Evolutionary conservation across 2,329 filamentous ascomycete genomes (phyloP), one percentile per base, ranked within the genome.

Genomic region (Dothiorella sarmentorum): DNA sequence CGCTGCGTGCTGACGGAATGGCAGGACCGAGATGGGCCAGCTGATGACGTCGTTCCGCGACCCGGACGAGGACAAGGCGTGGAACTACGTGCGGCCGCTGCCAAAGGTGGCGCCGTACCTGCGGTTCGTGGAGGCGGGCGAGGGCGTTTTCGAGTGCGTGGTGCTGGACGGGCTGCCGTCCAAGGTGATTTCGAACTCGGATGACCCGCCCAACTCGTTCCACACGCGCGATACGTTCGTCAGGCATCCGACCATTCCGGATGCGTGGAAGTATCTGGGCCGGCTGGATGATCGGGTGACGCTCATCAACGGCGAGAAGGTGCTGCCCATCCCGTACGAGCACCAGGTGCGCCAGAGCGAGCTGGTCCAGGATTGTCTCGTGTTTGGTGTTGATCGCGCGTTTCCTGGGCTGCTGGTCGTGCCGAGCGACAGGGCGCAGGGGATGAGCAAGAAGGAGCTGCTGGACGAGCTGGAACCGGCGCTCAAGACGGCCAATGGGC

Each of bases 41-140:
- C 68, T 87, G 13, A 85, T 85, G 81, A 85, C 82, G 1, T 85
- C 83, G 0, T 79, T 81, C 62, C 74, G 84, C 9, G 45, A 52
- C 44, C 74, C 78, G n/a, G n/a, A n/a, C 0, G 66, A 68, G 2
- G 85, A 87, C 66, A 78, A 78, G 40, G 79, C 75, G 3, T 88
- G 85, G 85, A 81, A 85, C 64, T 87, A 85, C 61, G 69, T 85
- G n/a, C 73, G 79, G 2, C 72, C 76, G 0, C 66, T 75, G 1
- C 69, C 73, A 0, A 64, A 68, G 13, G 70, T 78, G 3, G 68
- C 71, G 29, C 71, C 74, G 1, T 82, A 33, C 26, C 24, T 58
- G 26, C 20, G 37, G 11, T 51, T 58, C 29, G 45, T 51, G 7
- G 31, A 35, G n/a, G 18, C 35, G 9, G 56, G 45, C 1, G 37